These are phyloP conservation scores for Tuber borchii DNA, from an alignment of 495 filamentous ascomycete genomes.

Conservation along the genomic window DNA sequence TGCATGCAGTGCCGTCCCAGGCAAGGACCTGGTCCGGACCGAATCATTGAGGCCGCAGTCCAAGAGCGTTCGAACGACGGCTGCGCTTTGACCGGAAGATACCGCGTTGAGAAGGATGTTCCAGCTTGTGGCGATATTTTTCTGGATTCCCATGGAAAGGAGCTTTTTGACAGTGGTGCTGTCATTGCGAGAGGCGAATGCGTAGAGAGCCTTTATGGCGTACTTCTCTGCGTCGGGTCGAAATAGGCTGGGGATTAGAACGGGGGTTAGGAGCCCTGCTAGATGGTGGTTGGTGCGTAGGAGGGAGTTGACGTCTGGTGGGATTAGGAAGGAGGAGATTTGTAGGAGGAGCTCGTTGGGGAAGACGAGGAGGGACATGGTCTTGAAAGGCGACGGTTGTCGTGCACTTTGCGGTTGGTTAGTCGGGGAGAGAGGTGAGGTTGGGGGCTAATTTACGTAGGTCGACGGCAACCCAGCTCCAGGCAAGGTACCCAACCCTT, in stretches of 20 bases:
- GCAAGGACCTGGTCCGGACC: neutral
- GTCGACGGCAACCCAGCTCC: neutral
- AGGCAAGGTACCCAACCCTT: neutral
- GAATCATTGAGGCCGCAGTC: neutral
- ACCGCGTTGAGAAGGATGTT: neutral
- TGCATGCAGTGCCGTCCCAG: neutral
- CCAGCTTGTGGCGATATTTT: neutral
- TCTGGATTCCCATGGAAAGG: neutral
- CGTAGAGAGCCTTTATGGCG: neutral
- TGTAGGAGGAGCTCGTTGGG: neutral
- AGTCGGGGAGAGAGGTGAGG: neutral
- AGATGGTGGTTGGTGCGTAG: neutral
- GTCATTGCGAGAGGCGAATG: neutral
- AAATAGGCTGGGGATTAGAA: neutral
- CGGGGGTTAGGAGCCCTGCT: neutral
- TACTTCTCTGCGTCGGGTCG: neutral
- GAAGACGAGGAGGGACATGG: neutral
- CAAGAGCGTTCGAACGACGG: neutral
- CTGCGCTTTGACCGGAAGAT: neutral
- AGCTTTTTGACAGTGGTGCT: neutral
- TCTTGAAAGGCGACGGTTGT: neutral
- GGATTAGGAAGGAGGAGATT: neutral
- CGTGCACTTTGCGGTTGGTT: neutral
- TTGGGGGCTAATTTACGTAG: neutral
- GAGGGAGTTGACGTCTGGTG: neutral